Evolutionary conservation across 2,329 filamentous ascomycete genomes (phyloP), one percentile per base, ranked within the genome.

Genomic region (Penicillium occitanis): DNA sequence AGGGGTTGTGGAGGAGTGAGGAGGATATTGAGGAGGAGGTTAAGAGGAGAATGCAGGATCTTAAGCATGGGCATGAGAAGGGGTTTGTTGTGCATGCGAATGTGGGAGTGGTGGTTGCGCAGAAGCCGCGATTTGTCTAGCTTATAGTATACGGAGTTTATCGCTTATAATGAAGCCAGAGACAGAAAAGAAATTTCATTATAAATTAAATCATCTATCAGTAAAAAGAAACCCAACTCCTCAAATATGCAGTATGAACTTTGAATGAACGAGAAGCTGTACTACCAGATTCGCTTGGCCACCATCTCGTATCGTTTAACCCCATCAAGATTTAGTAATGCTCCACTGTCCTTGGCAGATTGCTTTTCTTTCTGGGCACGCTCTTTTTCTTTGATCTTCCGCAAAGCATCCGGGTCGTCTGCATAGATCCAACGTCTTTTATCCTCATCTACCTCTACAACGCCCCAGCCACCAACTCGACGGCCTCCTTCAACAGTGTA

Each of bases 261-360:
- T 30, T 28, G 14, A 6, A 51, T 57, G 30, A 22, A 50, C 4
- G 19, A 13, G 17, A 17, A 42, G n/a, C 13, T 40, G 25, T n/a
- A 33, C 50, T 71, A 98, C 95, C 95, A 99, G 72, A 99, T 99
- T 75, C 95, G 86, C 84, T 97, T 98, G 0, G 92, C 92, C 72
- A 93, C 90, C 95, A 98, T 97, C 75, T 93, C 92, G 80, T 97
- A 99, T 72, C 95, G 85, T 71, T 84, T 87, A 69, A 88, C 92
- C 75, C 81, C 87, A 73, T 84, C 90, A 78, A 87, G 87, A 75
- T 86, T 87, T 62, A 86, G 83, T 53, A 84, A 84, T 62, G 81
- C 80, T 42, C 84, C 80, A 67, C 76, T 79, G 28, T 59, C 55
- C 19, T 55, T 59, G 8, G 22, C 44, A 55, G 63, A 8, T 28